phyloP scores from a whole-genome alignment of 192 early-diverging fungal genomes.

The Podila horticola region DNA sequence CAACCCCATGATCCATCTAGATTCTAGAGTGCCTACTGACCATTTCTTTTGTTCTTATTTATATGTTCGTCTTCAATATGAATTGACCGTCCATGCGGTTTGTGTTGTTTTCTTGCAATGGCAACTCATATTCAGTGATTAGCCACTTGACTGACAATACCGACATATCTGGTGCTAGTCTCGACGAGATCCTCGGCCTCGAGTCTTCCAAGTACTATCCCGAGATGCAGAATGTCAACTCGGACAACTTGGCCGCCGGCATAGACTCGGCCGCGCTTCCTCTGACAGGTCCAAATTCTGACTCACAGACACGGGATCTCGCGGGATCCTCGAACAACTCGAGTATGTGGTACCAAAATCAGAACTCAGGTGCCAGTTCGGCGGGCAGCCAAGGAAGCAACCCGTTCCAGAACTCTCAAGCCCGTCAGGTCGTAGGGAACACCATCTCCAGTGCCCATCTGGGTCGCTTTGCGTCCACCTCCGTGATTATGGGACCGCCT shows the following conservation, averaged over 20 bases:
- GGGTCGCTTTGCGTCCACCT: background rate
- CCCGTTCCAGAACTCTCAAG: background rate
- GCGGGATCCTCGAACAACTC: slow-evolving; percentile 10
- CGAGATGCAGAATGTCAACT: background rate
- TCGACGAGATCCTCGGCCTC: background rate
- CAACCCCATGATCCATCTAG: background rate
- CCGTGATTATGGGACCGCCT: background rate
- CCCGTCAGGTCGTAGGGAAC: background rate
- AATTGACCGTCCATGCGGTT: background rate
- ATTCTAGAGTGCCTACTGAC: background rate
- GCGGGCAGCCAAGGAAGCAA: slow-evolving; percentile 2
- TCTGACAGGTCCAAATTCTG: slow-evolving; percentile 8
- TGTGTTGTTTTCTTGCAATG: background rate
- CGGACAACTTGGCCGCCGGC: background rate
- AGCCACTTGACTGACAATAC: background rate
- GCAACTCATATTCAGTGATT: background rate
- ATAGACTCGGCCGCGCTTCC: slow-evolving; percentile 12
- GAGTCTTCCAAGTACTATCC: slow-evolving; percentile 1
- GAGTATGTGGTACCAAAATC: background rate
- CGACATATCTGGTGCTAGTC: background rate
- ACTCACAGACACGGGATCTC: background rate
- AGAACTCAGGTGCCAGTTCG: slow-evolving; percentile 10
- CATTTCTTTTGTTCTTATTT: background rate
- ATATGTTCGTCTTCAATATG: background rate
- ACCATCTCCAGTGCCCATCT: background rate